Percentiles rank a stretch among this genome's conserved stretches.
Evolutionary conservation across 23 red algal genomes (phyloP).

Genomic region (Gracilaria vermiculophylla): DNA sequence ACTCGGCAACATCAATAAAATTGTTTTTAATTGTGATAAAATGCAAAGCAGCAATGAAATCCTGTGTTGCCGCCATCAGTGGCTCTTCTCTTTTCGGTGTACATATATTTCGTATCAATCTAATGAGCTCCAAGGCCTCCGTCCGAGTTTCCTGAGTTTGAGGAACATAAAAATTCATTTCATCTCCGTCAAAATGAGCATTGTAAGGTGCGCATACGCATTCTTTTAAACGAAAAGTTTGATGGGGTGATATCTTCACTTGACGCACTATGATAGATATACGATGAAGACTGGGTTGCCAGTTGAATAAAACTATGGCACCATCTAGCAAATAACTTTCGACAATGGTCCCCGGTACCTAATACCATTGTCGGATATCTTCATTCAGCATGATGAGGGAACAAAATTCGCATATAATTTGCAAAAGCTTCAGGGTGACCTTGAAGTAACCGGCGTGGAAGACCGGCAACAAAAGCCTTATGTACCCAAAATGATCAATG

Average conservation of each 20-base stretch:
- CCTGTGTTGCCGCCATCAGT: constrained; percentile 96
- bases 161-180: constrained; percentile 99
- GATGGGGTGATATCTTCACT: constrained; percentile 81
- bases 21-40: constrained; percentile 74
- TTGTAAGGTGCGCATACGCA: constrained; percentile 98
- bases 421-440: constrained; percentile 74
- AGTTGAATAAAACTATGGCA: constrained; percentile 96
- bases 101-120: constrained; percentile 74
- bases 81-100: constrained; percentile 95
- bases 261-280: constrained; percentile 93
- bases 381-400: constrained; percentile 62
- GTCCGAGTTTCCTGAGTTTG: constrained; percentile 96
- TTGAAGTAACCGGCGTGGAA: constrained; percentile 96
- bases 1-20: constrained; percentile 79
- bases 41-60: constrained; percentile 90
- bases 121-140: constrained; percentile 87
- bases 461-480: constrained; percentile 83
- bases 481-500: constrained; percentile 93
- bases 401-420: constrained; percentile 95
- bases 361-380: not conserved
- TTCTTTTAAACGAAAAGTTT: constrained; percentile 99
- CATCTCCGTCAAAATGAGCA: constrained; percentile 99
- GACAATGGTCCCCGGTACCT: constrained; percentile 66
- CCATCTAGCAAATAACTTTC: constrained; percentile 93
- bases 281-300: constrained; percentile 95